Base-by-base conservation (phyloP, 2,329 filamentous ascomycete species). In the Aspergillus fijiensis region DNA sequence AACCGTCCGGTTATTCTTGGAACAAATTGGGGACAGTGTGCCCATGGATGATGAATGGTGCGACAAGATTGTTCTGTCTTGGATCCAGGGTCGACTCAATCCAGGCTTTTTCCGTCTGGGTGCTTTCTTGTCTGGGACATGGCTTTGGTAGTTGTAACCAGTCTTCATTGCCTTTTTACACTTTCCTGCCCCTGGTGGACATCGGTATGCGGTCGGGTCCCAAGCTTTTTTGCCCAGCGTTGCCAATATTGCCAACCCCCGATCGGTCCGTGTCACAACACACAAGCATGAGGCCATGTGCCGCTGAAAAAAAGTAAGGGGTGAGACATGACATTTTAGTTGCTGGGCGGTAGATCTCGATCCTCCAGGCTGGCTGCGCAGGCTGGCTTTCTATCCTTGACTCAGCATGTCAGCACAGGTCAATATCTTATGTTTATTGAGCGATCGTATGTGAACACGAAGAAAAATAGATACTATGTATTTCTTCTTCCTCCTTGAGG, bases 191-290 rank as follows among this genome's bases (percentile, higher is more conserved):
- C 35, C 21, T 35, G 35, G n/a, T 27, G 51, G 33, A 25, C 14
- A 16, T 27, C 29, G 35, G n/a, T 19, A 45, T 39, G 35, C 33
- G 19, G 16, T 53, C 25, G 33, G 25, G 29, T 53, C 51, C 21
- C 27, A 53, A 53, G 51, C 51, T 53, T 53, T 53, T 45, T 25
- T 53, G 51, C 51, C 51, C 51, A 53, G 51, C 51, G 27, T 42
- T 45, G 51, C 51, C 35, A 53, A 53, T 25, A 35, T 12, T 53
- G 33, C 51, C 51, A 53, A 53, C 16, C 16, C 39, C 39, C 39
- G 39, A 42, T 42, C 39, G 39, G 39, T 45, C 39, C 39, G 39
- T 45, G 39, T 45, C 39, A 45, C 39, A 16, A 19, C 27, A 45
- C 39, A 16, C 39, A 45, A 45, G 39, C 39, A 45, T 45, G 39